These are phyloP conservation scores for Dioszegia hungarica DNA, from an alignment of 768 basidiomycete species.

Conservation along the genomic window DNA sequence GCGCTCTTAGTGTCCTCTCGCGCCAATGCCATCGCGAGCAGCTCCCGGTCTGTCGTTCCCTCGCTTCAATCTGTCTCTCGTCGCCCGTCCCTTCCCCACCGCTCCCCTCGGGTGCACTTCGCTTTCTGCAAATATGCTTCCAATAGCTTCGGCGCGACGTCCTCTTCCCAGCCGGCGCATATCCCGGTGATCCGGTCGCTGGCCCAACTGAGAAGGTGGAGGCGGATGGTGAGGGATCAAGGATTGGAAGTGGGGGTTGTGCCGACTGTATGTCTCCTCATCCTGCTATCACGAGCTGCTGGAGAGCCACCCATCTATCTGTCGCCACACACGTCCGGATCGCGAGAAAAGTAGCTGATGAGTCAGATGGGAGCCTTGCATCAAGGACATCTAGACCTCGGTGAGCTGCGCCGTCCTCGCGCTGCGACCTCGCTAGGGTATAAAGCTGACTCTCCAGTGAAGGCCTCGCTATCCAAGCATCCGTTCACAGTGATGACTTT, in stretches of 20 bases:
- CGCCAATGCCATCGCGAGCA: not conserved
- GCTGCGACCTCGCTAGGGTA: not conserved
- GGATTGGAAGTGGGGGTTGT: constrained; percentile 79
- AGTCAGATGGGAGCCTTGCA: constrained; percentile 84
- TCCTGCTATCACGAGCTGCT: not conserved
- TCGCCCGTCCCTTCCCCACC: not conserved
- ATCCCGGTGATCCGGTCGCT: constrained; percentile 47
- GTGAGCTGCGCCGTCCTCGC: constrained; percentile 53
- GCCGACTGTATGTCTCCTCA: constrained; percentile 57
- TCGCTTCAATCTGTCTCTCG: not conserved
- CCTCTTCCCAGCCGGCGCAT: constrained; percentile 4
- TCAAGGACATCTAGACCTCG: constrained; percentile 83
- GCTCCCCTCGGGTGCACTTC: not conserved
- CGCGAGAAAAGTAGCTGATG: no score
- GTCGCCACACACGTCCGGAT: no score
- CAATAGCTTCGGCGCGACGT: no score
- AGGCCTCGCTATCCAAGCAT: constrained; percentile 67
- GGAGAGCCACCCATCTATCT: no score
- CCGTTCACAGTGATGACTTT: constrained; percentile 87
- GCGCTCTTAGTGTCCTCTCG: not conserved
- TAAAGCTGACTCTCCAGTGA: constrained; percentile 56
- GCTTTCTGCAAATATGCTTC: not conserved
- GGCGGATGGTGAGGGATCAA: constrained; percentile 58
- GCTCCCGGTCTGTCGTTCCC: not conserved
- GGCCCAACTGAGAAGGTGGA: constrained; percentile 57